phyloP scores from a whole-genome alignment of 257 asterid species.

The Coffea canephora region DNA sequence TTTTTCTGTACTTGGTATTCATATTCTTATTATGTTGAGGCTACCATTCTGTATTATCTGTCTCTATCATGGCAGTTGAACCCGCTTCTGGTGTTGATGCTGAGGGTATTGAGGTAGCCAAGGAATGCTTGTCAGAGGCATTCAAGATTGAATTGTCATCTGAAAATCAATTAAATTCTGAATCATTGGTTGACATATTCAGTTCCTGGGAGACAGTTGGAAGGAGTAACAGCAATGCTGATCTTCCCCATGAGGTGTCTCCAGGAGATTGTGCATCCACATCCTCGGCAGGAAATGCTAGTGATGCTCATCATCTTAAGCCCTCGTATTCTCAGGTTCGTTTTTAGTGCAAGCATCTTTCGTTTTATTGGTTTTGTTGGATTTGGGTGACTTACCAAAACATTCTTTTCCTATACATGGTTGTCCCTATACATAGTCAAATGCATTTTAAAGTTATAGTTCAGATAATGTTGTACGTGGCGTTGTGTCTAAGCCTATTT shows the following conservation, averaged over 20 bases:
- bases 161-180: constrained; percentile 29
- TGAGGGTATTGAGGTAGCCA: constrained; percentile 78
- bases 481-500: background rate
- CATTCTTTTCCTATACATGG: background rate
- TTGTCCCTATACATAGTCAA: background rate
- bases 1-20: background rate
- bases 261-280: constrained; percentile 34
- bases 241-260: constrained; percentile 20
- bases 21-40: background rate
- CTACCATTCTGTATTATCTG: background rate
- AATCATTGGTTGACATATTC: constrained; percentile 61
- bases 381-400: background rate
- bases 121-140: constrained; percentile 70
- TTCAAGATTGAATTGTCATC: constrained; percentile 64
- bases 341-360: background rate
- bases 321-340: constrained; percentile 30
- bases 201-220: constrained; percentile 31
- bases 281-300: constrained; percentile 34
- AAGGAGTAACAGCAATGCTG: constrained; percentile 12
- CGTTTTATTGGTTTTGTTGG: background rate
- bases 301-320: constrained; percentile 21
- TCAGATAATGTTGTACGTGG: background rate
- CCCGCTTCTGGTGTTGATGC: constrained; percentile 58
- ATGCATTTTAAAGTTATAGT: background rate
- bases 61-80: constrained; percentile 48